Evolutionary conservation across 2,329 filamentous ascomycete genomes (phyloP).

Genomic region (Trichoderma sp.): DNA sequence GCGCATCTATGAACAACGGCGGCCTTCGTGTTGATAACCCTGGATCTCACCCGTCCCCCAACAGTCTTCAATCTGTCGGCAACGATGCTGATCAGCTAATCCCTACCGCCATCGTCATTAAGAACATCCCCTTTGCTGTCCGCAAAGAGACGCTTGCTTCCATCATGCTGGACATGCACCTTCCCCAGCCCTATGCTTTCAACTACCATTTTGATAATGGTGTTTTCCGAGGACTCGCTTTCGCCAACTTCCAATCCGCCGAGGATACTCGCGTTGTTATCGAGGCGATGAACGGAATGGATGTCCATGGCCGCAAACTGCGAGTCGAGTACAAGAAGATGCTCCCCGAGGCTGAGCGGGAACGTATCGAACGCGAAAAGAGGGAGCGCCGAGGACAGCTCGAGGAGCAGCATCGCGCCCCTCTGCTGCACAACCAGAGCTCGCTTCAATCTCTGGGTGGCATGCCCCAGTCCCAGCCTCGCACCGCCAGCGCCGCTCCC

Average conservation of each 20-base stretch:
- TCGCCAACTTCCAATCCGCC: conserved; percentile 96
- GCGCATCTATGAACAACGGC: conserved; percentile 40
- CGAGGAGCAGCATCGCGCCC: conserved; percentile 88
- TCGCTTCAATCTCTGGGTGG: conserved; percentile 79
- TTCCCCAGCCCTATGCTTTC: conserved; percentile 96
- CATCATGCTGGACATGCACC: conserved; percentile 90
- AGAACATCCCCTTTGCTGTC: conserved; percentile 98
- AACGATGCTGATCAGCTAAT: conserved; percentile 82
- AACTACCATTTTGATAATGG: conserved; percentile 99
- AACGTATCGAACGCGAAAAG: conserved; percentile 96
- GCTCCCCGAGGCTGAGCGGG: conserved; percentile 90
- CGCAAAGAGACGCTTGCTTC: conserved; percentile 94
- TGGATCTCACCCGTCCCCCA: conserved; percentile 43
- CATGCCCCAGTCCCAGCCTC: conserved; percentile 63
- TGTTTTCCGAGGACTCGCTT: conserved; percentile 92
- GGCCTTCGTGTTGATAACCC: conserved; percentile 47
- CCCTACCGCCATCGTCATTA: conserved; percentile 97
- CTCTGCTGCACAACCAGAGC: conserved; percentile 77
- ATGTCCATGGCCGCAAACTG: conserved; percentile 90
- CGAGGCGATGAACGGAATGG: conserved; percentile 90
- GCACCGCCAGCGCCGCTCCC: conserved; percentile 36
- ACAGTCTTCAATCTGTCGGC: conserved; percentile 44
- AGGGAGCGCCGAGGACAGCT: conserved; percentile 92
- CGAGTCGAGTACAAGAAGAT: conserved; percentile 99
- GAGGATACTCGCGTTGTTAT: conserved; percentile 94